A percentile compares a stretch with the other conserved stretches of the same genome.
These are phyloP conservation scores for Cutaneotrichosporon mucoides DNA, from an alignment of 1,284 basidiomycete species.

Conservation along the genomic window DNA sequence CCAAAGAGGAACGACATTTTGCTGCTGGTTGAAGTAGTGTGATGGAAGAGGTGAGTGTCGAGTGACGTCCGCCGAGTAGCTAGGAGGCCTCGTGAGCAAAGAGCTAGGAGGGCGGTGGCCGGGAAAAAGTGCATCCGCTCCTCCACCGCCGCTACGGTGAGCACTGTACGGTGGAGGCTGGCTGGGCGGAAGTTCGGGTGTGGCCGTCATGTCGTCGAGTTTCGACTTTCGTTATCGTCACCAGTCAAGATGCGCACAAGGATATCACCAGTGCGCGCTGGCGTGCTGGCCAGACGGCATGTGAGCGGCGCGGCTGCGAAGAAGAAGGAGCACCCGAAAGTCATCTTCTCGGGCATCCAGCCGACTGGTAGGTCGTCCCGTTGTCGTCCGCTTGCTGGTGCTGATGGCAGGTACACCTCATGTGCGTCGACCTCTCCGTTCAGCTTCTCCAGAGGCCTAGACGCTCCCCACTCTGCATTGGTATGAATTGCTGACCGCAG, in stretches of 20 bases:
- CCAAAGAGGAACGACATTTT: constrained; percentile 32
- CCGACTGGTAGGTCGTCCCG: constrained; percentile 48
- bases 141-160: neutral
- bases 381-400: no score
- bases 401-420: constrained; percentile 72
- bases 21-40: neutral
- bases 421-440: constrained; percentile 48
- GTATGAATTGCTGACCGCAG: constrained; percentile 49
- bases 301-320: neutral
- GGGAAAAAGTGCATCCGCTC: neutral
- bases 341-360: constrained; percentile 56
- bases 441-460: no score
- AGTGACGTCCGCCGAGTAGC: neutral
- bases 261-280: neutral
- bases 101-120: neutral
- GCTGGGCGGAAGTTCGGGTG: no score
- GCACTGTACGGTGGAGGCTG: no score
- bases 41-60: constrained; percentile 1
- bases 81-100: no score
- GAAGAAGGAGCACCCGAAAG: constrained; percentile 9
- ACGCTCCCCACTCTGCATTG: no score
- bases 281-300: neutral
- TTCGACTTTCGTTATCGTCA: no score
- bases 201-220: no score
- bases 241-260: neutral